A percentile compares a stretch with the other conserved stretches of the same genome.
phyloP scores from a whole-genome alignment of 345 rosid genomes.

The Lumnitzera racemosa region DNA sequence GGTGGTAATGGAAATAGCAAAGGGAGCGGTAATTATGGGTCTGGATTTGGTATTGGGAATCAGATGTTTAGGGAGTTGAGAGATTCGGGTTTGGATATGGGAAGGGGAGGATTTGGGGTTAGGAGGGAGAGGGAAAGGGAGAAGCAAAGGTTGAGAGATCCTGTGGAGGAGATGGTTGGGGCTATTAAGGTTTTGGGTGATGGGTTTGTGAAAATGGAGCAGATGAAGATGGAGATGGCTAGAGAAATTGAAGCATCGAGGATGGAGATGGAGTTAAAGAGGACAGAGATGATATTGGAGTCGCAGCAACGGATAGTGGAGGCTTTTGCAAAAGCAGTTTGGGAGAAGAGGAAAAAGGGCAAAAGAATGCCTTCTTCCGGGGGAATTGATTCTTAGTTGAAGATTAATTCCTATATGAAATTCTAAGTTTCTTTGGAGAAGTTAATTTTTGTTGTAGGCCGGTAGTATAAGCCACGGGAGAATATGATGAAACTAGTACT shows the following conservation, averaged over 20 bases:
- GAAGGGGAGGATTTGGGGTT: slow-evolving; percentile 14
- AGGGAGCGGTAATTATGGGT: slow-evolving; percentile 7
- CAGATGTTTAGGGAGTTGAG: slow-evolving; percentile 29
- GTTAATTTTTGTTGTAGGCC: too few relatives aligned
- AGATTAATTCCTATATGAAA: too few relatives aligned
- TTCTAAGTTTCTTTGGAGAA: too few relatives aligned
- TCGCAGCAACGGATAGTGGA: slow-evolving; percentile 78
- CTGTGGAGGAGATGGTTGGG: slow-evolving; percentile 61
- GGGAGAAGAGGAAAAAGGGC: slow-evolving; percentile 41
- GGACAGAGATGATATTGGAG: slow-evolving; percentile 76
- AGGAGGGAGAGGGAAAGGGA: slow-evolving; percentile 21
- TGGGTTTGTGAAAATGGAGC: slow-evolving; percentile 74
- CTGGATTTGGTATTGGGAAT: slow-evolving; percentile 22
- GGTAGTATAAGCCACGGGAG: too few relatives aligned
- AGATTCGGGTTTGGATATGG: slow-evolving; percentile 14
- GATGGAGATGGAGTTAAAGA: slow-evolving; percentile 91
- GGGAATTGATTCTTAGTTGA: too few relatives aligned
- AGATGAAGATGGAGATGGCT: slow-evolving; percentile 86
- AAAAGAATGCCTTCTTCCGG: too few relatives aligned
- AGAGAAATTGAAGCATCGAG: slow-evolving; percentile 80
- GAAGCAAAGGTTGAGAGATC: slow-evolving; percentile 35
- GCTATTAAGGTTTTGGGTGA: slow-evolving; percentile 86
- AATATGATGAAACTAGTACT: too few relatives aligned
- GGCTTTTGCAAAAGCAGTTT: slow-evolving; percentile 55
- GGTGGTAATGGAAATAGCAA: slow-evolving; percentile 11